Base-by-base conservation (phyloP, 1,284 basidiomycete species). In the Trichosporon inkin region DNA sequence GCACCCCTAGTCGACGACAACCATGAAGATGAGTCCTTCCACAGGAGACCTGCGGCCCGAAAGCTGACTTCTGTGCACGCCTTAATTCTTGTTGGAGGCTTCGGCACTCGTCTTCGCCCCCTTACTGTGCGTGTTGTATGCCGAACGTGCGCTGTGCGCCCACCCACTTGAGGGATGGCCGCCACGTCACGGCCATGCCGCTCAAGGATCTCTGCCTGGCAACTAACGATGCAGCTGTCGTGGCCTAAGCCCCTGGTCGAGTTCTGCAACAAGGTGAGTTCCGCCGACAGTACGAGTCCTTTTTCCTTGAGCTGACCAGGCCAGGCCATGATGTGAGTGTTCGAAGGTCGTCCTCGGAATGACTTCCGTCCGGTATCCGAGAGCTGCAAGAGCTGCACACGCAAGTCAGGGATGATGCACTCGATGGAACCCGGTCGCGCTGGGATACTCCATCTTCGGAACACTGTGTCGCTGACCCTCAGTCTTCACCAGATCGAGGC, bases 401-500 rank as follows among this genome's bases (percentile, higher is more conserved):
- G 38, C 51, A 37, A 49, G 44, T 32, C 44, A 14, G 24, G 28
- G 13, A 22, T 32, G 24, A 24, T 40, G 38, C 17, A 14, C 16
- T 3, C 16, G 17, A 16, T 20, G 32, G 19, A 19, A 53, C 28
- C 38, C 28, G 11, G 7, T 51, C 28, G 8, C 5, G 8, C 4
- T 32, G 28, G 5, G 5, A 22, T 8, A n/a, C 22, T 19, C 3
- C 47, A 19, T 11, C 17, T 5, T 11, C 20, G 8, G 8, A 20
- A 22, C 10, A n/a, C 10, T 11, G 24, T 22, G 37, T 53, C 7
- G 28, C 39, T 40, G 38, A 49, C 52, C 10, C 6, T 22, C 64
- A 80, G 81, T 71, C 71, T 82, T 62, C 81, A 82, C 70, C 80
- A 82, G 69, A 81, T 82, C 65, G 81, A 82, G 66, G 76, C 81